phyloP scores from a whole-genome alignment of 2,329 filamentous ascomycete genomes.

The Parascedosporium putredinis region DNA sequence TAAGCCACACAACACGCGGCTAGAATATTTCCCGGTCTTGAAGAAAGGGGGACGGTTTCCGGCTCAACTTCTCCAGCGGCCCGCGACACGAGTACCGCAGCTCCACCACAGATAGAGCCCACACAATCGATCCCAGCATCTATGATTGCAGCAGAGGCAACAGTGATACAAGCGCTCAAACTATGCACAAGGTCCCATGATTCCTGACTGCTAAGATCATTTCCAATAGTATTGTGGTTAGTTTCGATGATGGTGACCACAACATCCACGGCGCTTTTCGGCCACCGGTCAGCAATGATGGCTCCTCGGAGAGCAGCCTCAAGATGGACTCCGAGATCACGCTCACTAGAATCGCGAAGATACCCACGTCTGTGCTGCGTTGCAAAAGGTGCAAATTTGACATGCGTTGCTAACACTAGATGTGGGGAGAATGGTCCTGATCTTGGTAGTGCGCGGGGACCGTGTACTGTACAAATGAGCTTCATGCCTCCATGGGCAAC shows the following conservation, averaged over 20 bases:
- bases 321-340: constrained; percentile 81
- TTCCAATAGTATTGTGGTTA: constrained; percentile 61
- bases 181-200: constrained; percentile 89
- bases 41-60: constrained; percentile 72
- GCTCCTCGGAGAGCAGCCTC: constrained; percentile 84
- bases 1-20: constrained; percentile 89
- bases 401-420: constrained; percentile 80
- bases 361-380: constrained; percentile 75
- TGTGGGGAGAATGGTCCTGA: constrained; percentile 89
- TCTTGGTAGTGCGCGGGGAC: constrained; percentile 79
- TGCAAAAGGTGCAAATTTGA: constrained; percentile 95
- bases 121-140: constrained; percentile 96
- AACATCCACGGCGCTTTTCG: constrained; percentile 96
- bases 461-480: constrained; percentile 86
- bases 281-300: constrained; percentile 89
- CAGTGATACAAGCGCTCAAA: constrained; percentile 82
- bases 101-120: constrained; percentile 79
- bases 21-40: constrained; percentile 65
- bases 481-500: constrained; percentile 60
- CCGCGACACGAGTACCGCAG: constrained; percentile 62
- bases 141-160: constrained; percentile 81
- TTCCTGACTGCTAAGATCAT: constrained; percentile 40
- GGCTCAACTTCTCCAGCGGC: constrained; percentile 30
- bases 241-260: constrained; percentile 89
- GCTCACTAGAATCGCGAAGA: constrained; percentile 72